Base-by-base conservation (phyloP, 2,329 filamentous ascomycete genomes). In the Didymella lethalis region DNA sequence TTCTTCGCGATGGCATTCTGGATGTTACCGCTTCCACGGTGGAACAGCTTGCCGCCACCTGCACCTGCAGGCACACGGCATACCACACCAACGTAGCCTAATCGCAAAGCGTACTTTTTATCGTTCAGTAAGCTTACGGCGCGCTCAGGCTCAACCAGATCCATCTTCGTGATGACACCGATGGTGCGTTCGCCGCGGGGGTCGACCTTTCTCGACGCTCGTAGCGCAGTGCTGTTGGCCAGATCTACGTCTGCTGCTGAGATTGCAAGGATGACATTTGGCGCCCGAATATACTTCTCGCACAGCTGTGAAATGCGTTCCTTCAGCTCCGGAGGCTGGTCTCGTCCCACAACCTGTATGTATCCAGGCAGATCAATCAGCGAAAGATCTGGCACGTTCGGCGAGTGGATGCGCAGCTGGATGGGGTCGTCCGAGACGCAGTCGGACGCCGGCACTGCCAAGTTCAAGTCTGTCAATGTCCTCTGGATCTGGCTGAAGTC, bases 111-210 rank as follows among this genome's bases (percentile, higher is more conserved):
- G 72, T 99, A 99, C 75, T 98, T 96, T 73, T 88, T 90, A 75
- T 99, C 94, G 26, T 84, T 88, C 20, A 99, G 82, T 31, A 99
- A 92, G 34, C 86, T 84, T 14, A 87, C 85, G 29, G 93, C 95
- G 57, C 94, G 88, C 7, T 83, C 81, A 3, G 95, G 85, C 67
- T 98, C 94, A 7, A 99, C 93, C 23, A 99, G 84, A 71, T 99
- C 95, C 94, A 99, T 97, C 81, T 99, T 99, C 3, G 95, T 99
- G 41, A 99, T 89, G n/a, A 99, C 95, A 44, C 95, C 95, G 72
- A 99, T 99, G 0, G 95, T 99, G 62, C 95, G 86, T 79, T 99
- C 95, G 54, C 95, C 95, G 61, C 95, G 85, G 1, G 95, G 95
- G 71, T 99, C 95, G 28, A 98, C 93, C 67, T 94, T 86, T 63